phyloP scores from a whole-genome alignment of 129 eudicot species.

The Deinandra increscens region DNA sequence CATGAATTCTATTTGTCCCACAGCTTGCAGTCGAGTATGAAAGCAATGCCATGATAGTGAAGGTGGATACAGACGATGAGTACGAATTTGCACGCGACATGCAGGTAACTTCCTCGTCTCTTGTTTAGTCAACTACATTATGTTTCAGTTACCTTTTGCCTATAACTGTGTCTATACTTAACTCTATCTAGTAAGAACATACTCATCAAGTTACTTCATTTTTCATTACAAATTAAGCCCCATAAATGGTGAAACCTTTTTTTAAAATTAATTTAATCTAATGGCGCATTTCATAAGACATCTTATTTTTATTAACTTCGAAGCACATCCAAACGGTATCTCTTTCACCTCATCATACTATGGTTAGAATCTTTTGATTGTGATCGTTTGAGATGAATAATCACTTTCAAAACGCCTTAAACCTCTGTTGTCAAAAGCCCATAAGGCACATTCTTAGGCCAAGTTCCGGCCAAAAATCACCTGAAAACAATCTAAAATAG shows the following conservation, averaged over 20 bases:
- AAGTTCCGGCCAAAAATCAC: too few relatives aligned
- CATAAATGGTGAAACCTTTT: not conserved
- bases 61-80: constrained; percentile 96
- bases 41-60: constrained; percentile 73
- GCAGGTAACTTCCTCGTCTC: constrained; percentile 58
- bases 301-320: too few relatives aligned
- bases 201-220: not conserved
- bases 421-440: too few relatives aligned
- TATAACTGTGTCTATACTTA: not conserved
- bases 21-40: constrained; percentile 98
- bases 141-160: not conserved
- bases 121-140: not conserved
- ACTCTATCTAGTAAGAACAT: not conserved
- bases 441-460: too few relatives aligned
- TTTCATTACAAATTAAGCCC: not conserved
- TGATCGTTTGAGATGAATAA: not conserved
- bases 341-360: too few relatives aligned
- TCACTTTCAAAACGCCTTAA: not conserved
- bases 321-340: too few relatives aligned
- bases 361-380: too few relatives aligned
- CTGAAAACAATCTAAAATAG: too few relatives aligned
- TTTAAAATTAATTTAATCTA: not conserved
- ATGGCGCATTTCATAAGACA: not conserved
- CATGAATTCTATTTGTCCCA: not conserved
- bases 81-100: constrained; percentile 92